Percentiles rank a stretch among this genome's conserved stretches.
phyloP scores from a whole-genome alignment of 768 basidiomycete species.

The Coprinopsis strossmayeri region DNA sequence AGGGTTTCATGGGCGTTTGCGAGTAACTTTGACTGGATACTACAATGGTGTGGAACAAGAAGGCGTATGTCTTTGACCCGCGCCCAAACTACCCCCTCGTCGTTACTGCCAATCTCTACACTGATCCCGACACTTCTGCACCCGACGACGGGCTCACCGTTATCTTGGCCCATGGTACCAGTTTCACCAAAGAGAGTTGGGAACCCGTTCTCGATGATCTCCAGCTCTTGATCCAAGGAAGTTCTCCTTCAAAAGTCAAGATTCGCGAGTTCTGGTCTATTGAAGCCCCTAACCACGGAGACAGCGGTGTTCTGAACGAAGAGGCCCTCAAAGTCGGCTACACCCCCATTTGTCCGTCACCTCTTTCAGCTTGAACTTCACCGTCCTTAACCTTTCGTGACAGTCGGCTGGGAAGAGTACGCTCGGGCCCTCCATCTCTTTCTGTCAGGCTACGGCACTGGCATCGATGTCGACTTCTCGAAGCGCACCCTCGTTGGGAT shows the following conservation, averaged over 20 bases:
- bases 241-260: slow-evolving; percentile 17
- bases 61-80: slow-evolving; percentile 44
- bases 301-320: slow-evolving; percentile 43
- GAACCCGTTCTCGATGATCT: slow-evolving; percentile 48
- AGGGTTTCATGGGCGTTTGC: too few relatives aligned
- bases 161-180: slow-evolving; percentile 46
- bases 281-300: slow-evolving; percentile 51
- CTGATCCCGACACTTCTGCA: slow-evolving; percentile 29
- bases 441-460: slow-evolving; percentile 39
- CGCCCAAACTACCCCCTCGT: slow-evolving; percentile 44
- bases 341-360: slow-evolving; percentile 32
- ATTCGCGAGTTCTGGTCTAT: slow-evolving; percentile 45
- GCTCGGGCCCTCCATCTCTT: slow-evolving; percentile 40
- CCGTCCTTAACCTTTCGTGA: not conserved
- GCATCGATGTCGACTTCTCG: slow-evolving; percentile 43
- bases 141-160: slow-evolving; percentile 38
- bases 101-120: slow-evolving; percentile 44
- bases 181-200: slow-evolving; percentile 56
- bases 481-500: slow-evolving; percentile 42
- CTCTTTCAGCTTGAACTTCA: not conserved
- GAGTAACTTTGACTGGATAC: not conserved
- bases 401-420: slow-evolving; percentile 52
- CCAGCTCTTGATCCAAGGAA: slow-evolving; percentile 20
- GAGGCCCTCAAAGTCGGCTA: slow-evolving; percentile 33
- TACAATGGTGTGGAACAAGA: slow-evolving; percentile 9